Evolutionary conservation across 2,329 filamentous ascomycete species (phyloP), one percentile per base, ranked within the genome.

Genomic region (Coniella lustricola): DNA sequence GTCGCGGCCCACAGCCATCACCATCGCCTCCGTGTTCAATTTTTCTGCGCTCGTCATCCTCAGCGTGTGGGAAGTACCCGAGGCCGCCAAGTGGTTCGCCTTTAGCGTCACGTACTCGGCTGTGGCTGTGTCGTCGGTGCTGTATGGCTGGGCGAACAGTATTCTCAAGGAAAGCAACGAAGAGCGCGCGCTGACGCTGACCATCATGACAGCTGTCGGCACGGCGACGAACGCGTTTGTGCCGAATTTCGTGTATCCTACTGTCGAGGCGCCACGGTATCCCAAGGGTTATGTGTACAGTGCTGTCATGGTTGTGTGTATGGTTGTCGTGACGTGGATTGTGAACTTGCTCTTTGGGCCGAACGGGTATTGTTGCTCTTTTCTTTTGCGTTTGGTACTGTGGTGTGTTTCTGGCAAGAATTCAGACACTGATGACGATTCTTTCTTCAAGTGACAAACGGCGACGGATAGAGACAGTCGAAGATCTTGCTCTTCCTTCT

Each of bases 211-310:
- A 39, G 65, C 68, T 0, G 62, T 81, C 16, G 67, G 74, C 0
- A 75, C 77, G 55, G 77, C 70, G 0, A 75, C 74, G 1, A 79
- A 74, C 0, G 75, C 72, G 0, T 81, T 76, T 76, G 78, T 74
- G 3, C 73, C 71, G 3, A 56, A 80, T 1, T 56, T 81, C 9
- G 69, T 72, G 0, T 81, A 77, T 53, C 64, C 64, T 0, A 74
- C 70, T 0, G 63, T 69, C 3, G 69, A 74, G 48, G 64, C 64
- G 0, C 71, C 71, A 2, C 55, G 63, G 1, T 74, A 64, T 45
- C 62, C 63, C 0, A 73, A 71, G 49, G 71, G 71, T 3, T 73
- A 67, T 36, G 17, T 39, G 12, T 53, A 48, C 21, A 42, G 48
- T 18, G 48, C 51, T 22, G 32, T 32, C 18, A 50, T 53, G 48